phyloP scores from a whole-genome alignment of 2,329 filamentous ascomycete species.

The Alternaria hordeiaustralica region DNA sequence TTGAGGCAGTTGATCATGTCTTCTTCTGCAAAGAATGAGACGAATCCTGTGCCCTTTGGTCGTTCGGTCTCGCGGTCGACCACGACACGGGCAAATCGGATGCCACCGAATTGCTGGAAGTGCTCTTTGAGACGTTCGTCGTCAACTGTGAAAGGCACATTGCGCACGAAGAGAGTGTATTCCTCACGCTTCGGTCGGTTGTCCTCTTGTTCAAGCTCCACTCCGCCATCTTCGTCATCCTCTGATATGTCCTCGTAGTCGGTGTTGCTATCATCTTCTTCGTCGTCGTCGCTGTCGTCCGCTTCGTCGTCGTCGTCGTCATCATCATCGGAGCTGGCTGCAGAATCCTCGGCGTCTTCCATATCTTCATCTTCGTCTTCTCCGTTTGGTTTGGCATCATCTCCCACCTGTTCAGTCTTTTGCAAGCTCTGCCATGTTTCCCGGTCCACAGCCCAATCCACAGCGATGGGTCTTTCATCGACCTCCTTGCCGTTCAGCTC shows the following conservation, averaged over 20 bases:
- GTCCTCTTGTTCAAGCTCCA: slow-evolving; percentile 32
- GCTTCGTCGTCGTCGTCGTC: slow-evolving; percentile 48
- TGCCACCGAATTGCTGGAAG: slow-evolving; percentile 84
- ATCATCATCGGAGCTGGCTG: slow-evolving; percentile 48
- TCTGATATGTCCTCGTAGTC: slow-evolving; percentile 48
- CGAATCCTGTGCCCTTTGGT: slow-evolving; percentile 91
- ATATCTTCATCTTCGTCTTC: slow-evolving; percentile 50
- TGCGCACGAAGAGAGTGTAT: slow-evolving; percentile 88
- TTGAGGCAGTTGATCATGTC: slow-evolving; percentile 80
- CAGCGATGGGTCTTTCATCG: slow-evolving; percentile 85
- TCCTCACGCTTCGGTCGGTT: slow-evolving; percentile 63
- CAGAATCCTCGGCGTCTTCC: slow-evolving; percentile 46
- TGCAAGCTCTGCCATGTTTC: slow-evolving; percentile 75
- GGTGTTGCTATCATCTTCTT: slow-evolving; percentile 50
- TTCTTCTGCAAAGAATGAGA: slow-evolving; percentile 82
- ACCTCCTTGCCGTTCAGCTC: slow-evolving; percentile 88
- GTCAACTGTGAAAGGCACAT: slow-evolving; percentile 86
- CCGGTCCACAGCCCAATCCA: slow-evolving; percentile 97
- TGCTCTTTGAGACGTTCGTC: slow-evolving; percentile 84
- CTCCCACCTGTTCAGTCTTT: slow-evolving; percentile 50
- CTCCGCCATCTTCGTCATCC: slow-evolving; percentile 51
- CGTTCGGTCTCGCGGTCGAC: slow-evolving; percentile 84
- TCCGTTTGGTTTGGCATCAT: slow-evolving; percentile 49
- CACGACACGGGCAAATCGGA: slow-evolving; percentile 91
- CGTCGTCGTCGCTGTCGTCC: slow-evolving; percentile 39